phyloP scores from a whole-genome alignment of 331 rosid genomes.

The Erythrophleum ivorense region DNA sequence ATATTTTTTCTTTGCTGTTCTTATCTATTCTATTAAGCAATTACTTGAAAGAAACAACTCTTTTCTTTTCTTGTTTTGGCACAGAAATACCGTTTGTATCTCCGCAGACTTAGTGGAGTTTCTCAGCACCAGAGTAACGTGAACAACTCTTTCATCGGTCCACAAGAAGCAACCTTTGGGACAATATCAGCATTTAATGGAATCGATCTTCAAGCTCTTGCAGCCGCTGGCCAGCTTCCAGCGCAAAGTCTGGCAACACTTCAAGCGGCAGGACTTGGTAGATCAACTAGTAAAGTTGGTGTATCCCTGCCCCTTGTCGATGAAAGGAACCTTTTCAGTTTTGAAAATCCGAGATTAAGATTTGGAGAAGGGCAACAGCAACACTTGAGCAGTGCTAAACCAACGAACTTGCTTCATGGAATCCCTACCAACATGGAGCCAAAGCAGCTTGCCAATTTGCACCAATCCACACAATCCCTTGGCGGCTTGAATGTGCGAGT shows the following conservation, averaged over 20 bases:
- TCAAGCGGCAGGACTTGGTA: constrained; percentile 79
- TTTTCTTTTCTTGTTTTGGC: constrained; percentile 34
- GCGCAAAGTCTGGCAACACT: constrained; percentile 85
- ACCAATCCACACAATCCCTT: constrained; percentile 73
- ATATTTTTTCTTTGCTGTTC: neutral
- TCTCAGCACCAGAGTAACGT: constrained; percentile 75
- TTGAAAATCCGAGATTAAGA: constrained; percentile 80
- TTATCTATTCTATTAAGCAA: constrained; percentile 29
- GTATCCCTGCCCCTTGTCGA: constrained; percentile 67
- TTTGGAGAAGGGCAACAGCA: constrained; percentile 79
- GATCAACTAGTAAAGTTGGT: constrained; percentile 64
- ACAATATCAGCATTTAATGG: constrained; percentile 68
- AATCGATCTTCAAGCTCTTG: constrained; percentile 78
- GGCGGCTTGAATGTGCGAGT: constrained; percentile 65
- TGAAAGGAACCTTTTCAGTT: constrained; percentile 87
- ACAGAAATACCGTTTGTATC: constrained; percentile 96
- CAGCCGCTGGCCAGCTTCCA: constrained; percentile 71
- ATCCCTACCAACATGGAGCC: constrained; percentile 94
- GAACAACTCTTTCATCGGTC: constrained; percentile 68
- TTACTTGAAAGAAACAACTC: constrained; percentile 30
- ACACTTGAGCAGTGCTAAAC: constrained; percentile 60
- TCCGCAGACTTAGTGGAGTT: constrained; percentile 88
- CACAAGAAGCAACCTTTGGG: constrained; percentile 77
- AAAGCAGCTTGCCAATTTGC: constrained; percentile 77
- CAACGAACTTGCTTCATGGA: constrained; percentile 86